Evolutionary conservation across 352 stramenopile genomes (phyloP), one percentile per base, ranked within the genome.

Genomic region (Phytophthora pistaciae): DNA sequence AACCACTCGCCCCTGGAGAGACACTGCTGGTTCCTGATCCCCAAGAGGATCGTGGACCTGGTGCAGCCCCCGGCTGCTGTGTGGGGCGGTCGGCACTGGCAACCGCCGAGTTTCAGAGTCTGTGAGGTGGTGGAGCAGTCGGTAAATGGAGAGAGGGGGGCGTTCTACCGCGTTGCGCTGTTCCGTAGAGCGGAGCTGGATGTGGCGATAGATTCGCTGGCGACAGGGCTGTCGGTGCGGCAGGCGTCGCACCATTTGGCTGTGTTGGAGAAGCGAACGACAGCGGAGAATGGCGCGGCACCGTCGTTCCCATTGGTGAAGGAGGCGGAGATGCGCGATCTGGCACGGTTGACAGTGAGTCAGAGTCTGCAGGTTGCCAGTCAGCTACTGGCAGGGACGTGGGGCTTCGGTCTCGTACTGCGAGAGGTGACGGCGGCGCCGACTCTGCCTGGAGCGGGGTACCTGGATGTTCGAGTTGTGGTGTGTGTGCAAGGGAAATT

Each of bases 391-490:
- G 29, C 65, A 4, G 40, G 57, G 9, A 65, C 66, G n/a, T 83
- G 72, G 79, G 65, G 62, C 9, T 87, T 88, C 42, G 82, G 75
- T 1, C 60, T 90, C 23, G 73, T 70, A 6, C 55, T 90, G 23
- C 74, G 77, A 38, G 54, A 56, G 10, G 54, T 63, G 40, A 50
- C 50, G 64, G 66, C 5, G 14, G 56, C 49, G 13, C 70, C 31
- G 38, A 40, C 14, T 52, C 20, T 72, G 42, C 54, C 48, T 54
- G 56, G n/a, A n/a, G 54, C 55, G 42, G 63, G 27, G 11, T 77
- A 64, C 20, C 44, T 83, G 21, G 76, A 79, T 16, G 70, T 88
- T 31, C 75, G 69, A 1, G 40, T 76, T 42, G 68, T 72, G 14
- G n/a, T 80, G 46, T 75, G 63, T 27, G 50, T 31, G 29, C 36